phyloP scores from a whole-genome alignment of 345 rosid species.

The Bruguiera sexangula region DNA sequence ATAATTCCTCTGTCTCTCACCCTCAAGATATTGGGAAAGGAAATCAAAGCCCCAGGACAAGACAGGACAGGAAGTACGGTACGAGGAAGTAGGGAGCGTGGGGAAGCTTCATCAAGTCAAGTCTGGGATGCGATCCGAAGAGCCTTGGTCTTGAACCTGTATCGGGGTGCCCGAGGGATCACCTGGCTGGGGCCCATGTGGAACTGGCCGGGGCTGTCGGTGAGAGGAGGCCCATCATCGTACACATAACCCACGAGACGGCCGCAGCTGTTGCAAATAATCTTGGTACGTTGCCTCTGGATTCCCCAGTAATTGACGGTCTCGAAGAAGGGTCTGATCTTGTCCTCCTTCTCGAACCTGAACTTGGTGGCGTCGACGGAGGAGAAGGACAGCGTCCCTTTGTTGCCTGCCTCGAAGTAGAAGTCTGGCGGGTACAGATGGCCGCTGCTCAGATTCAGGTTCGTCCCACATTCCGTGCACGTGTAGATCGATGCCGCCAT shows the following conservation, averaged over 20 bases:
- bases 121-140: slow-evolving; percentile 53
- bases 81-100: no score
- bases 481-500: slow-evolving; percentile 58
- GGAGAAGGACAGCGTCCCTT: slow-evolving; percentile 71
- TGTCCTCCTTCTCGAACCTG: slow-evolving; percentile 75
- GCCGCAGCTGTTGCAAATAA: slow-evolving; percentile 60
- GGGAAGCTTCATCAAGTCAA: slow-evolving; percentile 38
- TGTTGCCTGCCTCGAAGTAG: slow-evolving; percentile 96
- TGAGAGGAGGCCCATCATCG: slow-evolving; percentile 83
- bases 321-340: slow-evolving; percentile 78
- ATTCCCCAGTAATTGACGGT: slow-evolving; percentile 86
- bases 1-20: no score
- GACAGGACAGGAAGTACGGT: no score
- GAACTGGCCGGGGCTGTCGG: slow-evolving; percentile 58
- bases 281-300: slow-evolving; percentile 68
- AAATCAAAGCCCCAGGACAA: no score
- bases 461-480: slow-evolving; percentile 68
- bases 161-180: slow-evolving; percentile 71
- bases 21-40: no score
- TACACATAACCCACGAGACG: slow-evolving; percentile 58
- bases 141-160: slow-evolving; percentile 69
- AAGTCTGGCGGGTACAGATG: slow-evolving; percentile 63
- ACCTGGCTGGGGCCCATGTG: slow-evolving; percentile 87
- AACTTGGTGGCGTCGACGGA: slow-evolving; percentile 61
- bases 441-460: slow-evolving; percentile 55